Evolutionary conservation across 208 protist species (phyloP), one percentile per base, ranked within the genome.

Genomic region (Leishmania aethiopica): DNA sequence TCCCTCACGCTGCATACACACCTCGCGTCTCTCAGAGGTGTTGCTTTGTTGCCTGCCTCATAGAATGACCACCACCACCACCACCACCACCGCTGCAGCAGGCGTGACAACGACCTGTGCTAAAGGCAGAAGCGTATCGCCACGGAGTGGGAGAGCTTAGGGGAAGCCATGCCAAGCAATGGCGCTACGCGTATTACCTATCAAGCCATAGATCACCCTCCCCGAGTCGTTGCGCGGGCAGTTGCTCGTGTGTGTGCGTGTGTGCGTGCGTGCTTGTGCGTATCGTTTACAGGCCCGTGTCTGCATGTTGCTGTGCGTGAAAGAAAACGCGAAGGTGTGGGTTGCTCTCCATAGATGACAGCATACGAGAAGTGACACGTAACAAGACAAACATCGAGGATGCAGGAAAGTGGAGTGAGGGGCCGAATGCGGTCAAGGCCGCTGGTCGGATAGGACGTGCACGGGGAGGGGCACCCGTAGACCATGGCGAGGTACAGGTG

Each of bases 321-420:
- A 74, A 73, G 40, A 73, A 49, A 73, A 7, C 22, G 1, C 55
- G 35, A 13, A 32, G 8, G 45, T 8, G 37, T 7, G 25, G 8
- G 32, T 22, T 53, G 42, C 69, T 74, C 28, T 74, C 67, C 25
- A 19, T 74, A 74, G 69, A 74, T 74, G 35, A 53, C 40, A 32
- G 28, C 40, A 19, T 37, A 53, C 1, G 40, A 32, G 45, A 35
- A 17, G 45, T 55, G 45, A 37, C 32, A 42, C 28, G 40, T 17
- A 74, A 8, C 7, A 53, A 35, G 69, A 53, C 19, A 74, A 74
- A 32, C 3, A 15, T 22, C 25, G n/a, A 55, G 28, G 28, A 74
- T 53, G 69, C 45, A 49, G 7, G 45, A 74, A 55, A 32, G 69
- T 13, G 15, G 17, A 19, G 45, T 19, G 28, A 15, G 45, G 45